phyloP scores from a whole-genome alignment of 129 eudicot genomes.

The Tagetes patula region DNA sequence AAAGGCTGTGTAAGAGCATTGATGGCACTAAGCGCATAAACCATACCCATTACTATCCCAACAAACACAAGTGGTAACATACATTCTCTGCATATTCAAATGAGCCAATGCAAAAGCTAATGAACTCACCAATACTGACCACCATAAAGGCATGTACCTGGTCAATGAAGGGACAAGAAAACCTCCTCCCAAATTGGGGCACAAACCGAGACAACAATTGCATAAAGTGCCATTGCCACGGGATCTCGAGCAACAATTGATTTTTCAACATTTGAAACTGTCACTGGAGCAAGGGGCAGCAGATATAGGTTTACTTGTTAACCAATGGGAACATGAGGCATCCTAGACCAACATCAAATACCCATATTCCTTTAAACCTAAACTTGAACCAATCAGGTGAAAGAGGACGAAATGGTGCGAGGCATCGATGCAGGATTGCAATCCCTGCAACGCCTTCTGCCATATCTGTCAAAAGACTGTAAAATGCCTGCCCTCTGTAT shows the following conservation, averaged over 20 bases:
- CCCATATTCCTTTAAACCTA: slow-evolving; percentile 55
- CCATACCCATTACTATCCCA: slow-evolving; percentile 64
- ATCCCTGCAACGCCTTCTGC: slow-evolving; percentile 69
- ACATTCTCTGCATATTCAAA: slow-evolving; percentile 65
- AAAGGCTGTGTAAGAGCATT: slow-evolving; percentile 66
- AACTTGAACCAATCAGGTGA: slow-evolving; percentile 59
- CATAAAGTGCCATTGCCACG: slow-evolving; percentile 64
- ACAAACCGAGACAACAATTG: slow-evolving; percentile 56
- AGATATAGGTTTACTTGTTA: slow-evolving; percentile 59
- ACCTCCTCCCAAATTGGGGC: slow-evolving; percentile 80
- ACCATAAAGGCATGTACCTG: slow-evolving; percentile 76
- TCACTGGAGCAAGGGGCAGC: slow-evolving; percentile 53
- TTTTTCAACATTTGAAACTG: slow-evolving; percentile 64
- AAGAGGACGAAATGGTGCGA: slow-evolving; percentile 55
- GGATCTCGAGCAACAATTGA: slow-evolving; percentile 67
- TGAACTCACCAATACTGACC: slow-evolving; percentile 59
- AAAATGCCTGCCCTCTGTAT: slow-evolving; percentile 62
- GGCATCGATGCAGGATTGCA: slow-evolving; percentile 59
- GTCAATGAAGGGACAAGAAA: slow-evolving; percentile 76
- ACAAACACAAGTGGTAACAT: slow-evolving; percentile 64
- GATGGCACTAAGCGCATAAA: slow-evolving; percentile 57
- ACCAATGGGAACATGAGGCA: slow-evolving; percentile 74
- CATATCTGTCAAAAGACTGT: slow-evolving; percentile 62
- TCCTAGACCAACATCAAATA: slow-evolving; percentile 49
- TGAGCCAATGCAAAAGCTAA: slow-evolving; percentile 72